Evolutionary conservation across 2,329 filamentous ascomycete genomes (phyloP).

Genomic region (Fusarium newnesense): DNA sequence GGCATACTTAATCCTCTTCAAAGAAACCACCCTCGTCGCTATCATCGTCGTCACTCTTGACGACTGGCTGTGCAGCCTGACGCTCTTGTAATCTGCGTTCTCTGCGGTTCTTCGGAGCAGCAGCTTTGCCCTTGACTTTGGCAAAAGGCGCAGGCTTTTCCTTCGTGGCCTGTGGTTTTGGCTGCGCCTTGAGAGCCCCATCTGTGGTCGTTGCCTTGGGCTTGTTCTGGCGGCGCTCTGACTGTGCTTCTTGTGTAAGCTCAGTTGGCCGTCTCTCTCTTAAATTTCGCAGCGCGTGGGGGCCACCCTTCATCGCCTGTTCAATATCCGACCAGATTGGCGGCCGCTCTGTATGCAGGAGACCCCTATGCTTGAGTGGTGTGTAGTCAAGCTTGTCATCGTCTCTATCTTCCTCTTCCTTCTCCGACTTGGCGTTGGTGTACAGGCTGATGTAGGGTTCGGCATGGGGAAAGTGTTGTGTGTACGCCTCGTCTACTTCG

Average conservation of each 20-base stretch:
- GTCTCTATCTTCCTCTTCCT: conserved; percentile 48
- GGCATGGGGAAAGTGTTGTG: conserved; percentile 75
- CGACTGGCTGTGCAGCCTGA: conserved; percentile 45
- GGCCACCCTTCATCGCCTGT: conserved; percentile 68
- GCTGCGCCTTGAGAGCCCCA: conserved; percentile 32
- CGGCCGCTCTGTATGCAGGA: conserved; percentile 59
- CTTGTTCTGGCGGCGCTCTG: conserved; percentile 28
- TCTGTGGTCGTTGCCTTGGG: conserved; percentile 30
- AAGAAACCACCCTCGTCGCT: conserved; percentile 70
- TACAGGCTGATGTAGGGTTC: conserved; percentile 77
- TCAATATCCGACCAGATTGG: conserved; percentile 77
- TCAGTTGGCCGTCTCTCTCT: conserved; percentile 60
- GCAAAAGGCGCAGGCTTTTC: conserved; percentile 19
- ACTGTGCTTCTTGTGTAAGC: conserved; percentile 19
- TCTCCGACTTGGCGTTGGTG: conserved; percentile 51
- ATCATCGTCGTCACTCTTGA: conserved; percentile 57
- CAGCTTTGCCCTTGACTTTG: conserved; percentile 38
- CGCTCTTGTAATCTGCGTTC: conserved; percentile 51
- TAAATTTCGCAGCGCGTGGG: conserved; percentile 61
- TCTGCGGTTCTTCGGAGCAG: conserved; percentile 49
- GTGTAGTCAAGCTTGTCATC: conserved; percentile 41
- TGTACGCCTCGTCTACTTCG: conserved; percentile 81
- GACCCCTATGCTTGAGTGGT: conserved; percentile 54
- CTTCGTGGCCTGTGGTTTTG: conserved; percentile 32
- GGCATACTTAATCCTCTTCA: conserved; percentile 48